These are phyloP conservation scores for Suillus subalutaceus DNA, from an alignment of 768 basidiomycete species.

Conservation along the genomic window DNA sequence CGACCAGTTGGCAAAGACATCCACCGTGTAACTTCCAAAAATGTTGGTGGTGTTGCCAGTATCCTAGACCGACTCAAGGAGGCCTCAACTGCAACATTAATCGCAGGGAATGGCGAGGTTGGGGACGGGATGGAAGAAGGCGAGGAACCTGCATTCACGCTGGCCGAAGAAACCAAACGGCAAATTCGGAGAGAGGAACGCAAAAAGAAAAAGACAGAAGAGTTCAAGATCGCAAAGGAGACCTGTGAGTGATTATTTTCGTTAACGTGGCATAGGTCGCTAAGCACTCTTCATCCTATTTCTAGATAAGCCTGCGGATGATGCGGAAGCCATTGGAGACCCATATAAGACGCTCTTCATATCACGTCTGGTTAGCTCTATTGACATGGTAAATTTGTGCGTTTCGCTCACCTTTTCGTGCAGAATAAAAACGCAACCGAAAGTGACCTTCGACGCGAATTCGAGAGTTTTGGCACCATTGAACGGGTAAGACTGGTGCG, in stretches of 20 bases:
- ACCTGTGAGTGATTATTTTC: conserved; percentile 64
- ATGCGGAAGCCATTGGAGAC: conserved; percentile 89
- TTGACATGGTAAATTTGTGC: not conserved
- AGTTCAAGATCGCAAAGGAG: conserved; percentile 81
- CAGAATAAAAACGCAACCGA: conserved; percentile 94
- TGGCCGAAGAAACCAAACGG: conserved; percentile 81
- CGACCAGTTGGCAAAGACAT: conserved; percentile 87
- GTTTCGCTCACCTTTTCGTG: conserved; percentile 21
- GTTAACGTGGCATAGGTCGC: conserved; percentile 5
- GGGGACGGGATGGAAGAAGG: conserved; percentile 81
- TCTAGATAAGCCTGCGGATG: conserved; percentile 91
- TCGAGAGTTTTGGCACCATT: conserved; percentile 93
- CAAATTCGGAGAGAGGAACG: conserved; percentile 78
- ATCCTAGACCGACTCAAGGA: conserved; percentile 78
- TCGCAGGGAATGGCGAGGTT: conserved; percentile 48
- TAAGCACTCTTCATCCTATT: conserved; percentile 14
- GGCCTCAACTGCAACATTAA: conserved; percentile 68
- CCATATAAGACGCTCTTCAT: conserved; percentile 99
- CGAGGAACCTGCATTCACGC: conserved; percentile 79
- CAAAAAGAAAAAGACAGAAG: conserved; percentile 74
- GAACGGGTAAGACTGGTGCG: conserved; percentile 93
- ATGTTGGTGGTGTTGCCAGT: conserved; percentile 74
- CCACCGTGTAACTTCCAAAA: conserved; percentile 68
- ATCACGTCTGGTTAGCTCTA: conserved; percentile 72
- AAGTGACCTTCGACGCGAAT: conserved; percentile 90